Evolutionary conservation across 768 basidiomycete species (phyloP), one percentile per base, ranked within the genome.

Genomic region (Dacryopinax spathularia): DNA sequence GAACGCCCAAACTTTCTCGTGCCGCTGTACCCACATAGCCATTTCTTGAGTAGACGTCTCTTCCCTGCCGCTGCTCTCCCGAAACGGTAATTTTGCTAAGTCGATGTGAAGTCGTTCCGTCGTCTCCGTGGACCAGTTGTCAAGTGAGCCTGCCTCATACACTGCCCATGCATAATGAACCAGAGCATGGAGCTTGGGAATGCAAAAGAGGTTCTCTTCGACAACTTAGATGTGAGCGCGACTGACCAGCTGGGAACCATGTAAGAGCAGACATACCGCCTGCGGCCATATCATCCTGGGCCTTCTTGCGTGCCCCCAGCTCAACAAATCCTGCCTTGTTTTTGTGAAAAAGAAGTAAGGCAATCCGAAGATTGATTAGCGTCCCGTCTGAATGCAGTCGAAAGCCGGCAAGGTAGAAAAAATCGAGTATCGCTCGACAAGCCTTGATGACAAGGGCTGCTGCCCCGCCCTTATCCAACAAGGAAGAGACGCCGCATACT

Each of bases 131-230:
- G 77, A 75, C 66, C 70, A 77, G 64, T 76, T 76, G 62, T 79
- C 76, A 0, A 73, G 68, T 0, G 75, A 70, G 1, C 80, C 79
- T 35, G 69, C 68, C 2, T 62, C 48, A 29, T 66, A 48, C 66
- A 79, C 79, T 6, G 62, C 35, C 0, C 63, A 12, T 1, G 64
- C 13, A 65, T 77, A 79, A 64, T 80, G 80, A 0, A 31, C 37
- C 1, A 73, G 64, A 16, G 66, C 72, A 63, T 79, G 78, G 0
- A 80, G 65, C 65, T 81, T 81, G 0, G 77, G 77, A n/a, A 80
- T 69, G 48, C 79, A 77, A 67, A 78, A 78, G 44, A 72, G 65
- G 4, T 12, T 70, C 60, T 39, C 63, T 29, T 34, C 2, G 9
- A 15, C 13, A 9, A 25, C 9, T 22, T 56, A 10, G 31, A 20